A percentile compares a stretch with the other conserved stretches of the same genome.
Conservation (phyloP, 345 rosid genomes). For the Dovyalis caffra region DNA sequence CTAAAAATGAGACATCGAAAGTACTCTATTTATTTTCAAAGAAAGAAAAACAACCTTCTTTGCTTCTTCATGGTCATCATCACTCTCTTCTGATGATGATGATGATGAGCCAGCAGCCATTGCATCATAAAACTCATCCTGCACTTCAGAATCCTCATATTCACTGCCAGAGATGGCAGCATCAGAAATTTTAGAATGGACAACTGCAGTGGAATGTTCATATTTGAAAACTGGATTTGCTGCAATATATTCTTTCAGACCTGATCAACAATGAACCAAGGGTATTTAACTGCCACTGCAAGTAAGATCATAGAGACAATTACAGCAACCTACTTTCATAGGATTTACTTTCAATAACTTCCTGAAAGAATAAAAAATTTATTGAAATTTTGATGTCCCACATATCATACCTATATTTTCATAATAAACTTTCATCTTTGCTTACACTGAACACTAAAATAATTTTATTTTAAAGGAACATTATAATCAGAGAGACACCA, state of each 20-base stretch:
- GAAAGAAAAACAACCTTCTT: conserved; percentile 44
- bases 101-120: conserved; percentile 61
- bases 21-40: not conserved
- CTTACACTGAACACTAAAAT: not conserved
- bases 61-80: conserved; percentile 39
- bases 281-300: conserved; percentile 17
- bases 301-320: not conserved
- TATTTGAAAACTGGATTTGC: conserved; percentile 78
- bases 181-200: conserved; percentile 55
- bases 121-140: conserved; percentile 95
- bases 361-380: not conserved
- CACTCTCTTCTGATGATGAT: conserved; percentile 66
- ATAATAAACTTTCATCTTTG: not conserved
- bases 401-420: not conserved
- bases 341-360: not conserved
- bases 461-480: not conserved
- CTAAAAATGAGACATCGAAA: not conserved
- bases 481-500: not conserved
- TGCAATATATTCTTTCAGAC: conserved; percentile 87
- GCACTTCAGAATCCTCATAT: conserved; percentile 55
- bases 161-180: conserved; percentile 42
- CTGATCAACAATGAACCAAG: conserved; percentile 38
- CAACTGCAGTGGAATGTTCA: conserved; percentile 50
- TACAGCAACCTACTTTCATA: not conserved
- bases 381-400: not conserved